Conservation (phyloP, 371 early-diverging fungal genomes). For the Mortierella sp. region DNA sequence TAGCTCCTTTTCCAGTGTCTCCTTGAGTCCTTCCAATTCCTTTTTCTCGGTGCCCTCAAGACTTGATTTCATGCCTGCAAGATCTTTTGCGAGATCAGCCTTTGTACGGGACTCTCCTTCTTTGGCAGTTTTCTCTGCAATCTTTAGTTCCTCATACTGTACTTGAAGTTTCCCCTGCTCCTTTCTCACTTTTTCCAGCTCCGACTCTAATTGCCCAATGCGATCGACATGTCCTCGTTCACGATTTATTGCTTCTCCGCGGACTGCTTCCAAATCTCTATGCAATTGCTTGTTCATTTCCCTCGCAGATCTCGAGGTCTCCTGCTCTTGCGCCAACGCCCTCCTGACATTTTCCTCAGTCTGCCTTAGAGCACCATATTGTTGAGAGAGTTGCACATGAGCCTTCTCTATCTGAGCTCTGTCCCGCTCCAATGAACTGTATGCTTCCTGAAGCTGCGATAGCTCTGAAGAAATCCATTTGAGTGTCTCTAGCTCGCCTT, state of each 20-base stretch:
- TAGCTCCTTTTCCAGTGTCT: constrained; percentile 32
- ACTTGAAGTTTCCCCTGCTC: constrained; percentile 28
- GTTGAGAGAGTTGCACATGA: constrained; percentile 34
- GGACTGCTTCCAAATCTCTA: constrained; percentile 19
- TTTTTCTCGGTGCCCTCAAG: constrained; percentile 22
- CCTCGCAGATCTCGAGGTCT: constrained; percentile 1
- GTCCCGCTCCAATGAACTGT: constrained; percentile 26
- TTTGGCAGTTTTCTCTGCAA: constrained; percentile 41
- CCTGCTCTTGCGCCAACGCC: constrained; percentile 29
- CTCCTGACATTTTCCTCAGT: constrained; percentile 34
- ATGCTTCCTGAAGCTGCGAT: constrained; percentile 37
- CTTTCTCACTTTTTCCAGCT: constrained; percentile 18
- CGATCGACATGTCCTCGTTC: constrained; percentile 14
- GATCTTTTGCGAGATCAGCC: constrained; percentile 24
- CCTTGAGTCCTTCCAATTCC: constrained; percentile 23
- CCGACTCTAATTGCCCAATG: constrained; percentile 28
- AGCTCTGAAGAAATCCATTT: constrained; percentile 49
- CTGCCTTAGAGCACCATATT: constrained; percentile 19
- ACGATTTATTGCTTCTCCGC: constrained; percentile 10
- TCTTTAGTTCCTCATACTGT: constrained; percentile 38
- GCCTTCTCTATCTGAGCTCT: constrained; percentile 45
- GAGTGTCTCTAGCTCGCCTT: constrained; percentile 44
- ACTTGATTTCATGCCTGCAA: constrained; percentile 18
- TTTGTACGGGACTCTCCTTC: constrained; percentile 46
- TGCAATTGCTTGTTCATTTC: constrained; percentile 18